A percentile compares a stretch with the other conserved stretches of the same genome.
Evolutionary conservation across 441 rosid genomes (phyloP).

Genomic region (Populus hybrid): DNA sequence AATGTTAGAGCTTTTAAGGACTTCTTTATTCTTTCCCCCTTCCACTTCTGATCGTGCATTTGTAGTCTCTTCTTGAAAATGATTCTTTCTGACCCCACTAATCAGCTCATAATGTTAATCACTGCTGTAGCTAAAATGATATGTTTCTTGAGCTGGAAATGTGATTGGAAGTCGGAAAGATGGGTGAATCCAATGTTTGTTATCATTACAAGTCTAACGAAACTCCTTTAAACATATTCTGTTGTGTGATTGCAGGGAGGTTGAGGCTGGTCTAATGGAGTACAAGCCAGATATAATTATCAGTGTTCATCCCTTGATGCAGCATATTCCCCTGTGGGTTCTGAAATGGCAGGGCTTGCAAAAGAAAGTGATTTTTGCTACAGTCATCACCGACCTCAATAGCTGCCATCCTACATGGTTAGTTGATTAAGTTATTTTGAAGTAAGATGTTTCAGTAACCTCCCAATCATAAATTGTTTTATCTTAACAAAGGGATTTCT

Average conservation of each 20-base stretch:
- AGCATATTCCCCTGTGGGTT: slow-evolving; percentile 91
- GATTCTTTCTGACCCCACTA: neutral
- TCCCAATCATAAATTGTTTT: neutral
- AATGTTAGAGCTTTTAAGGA: neutral
- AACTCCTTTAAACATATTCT: slow-evolving; percentile 4
- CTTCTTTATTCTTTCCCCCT: neutral
- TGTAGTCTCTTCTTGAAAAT: neutral
- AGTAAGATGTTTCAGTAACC: neutral
- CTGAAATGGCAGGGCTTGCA: slow-evolving; percentile 97
- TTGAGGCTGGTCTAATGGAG: slow-evolving; percentile 94
- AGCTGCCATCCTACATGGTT: slow-evolving; percentile 95
- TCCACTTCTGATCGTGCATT: neutral
- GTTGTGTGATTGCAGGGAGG: slow-evolving; percentile 53
- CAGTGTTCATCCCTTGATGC: slow-evolving; percentile 97
- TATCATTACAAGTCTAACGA: neutral
- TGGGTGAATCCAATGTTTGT: neutral
- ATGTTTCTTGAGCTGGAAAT: slow-evolving; percentile 1
- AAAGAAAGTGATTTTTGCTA: slow-evolving; percentile 82
- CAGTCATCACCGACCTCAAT: slow-evolving; percentile 92
- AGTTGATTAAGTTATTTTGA: slow-evolving; percentile 15
- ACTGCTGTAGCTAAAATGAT: slow-evolving; percentile 9
- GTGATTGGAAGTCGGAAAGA: slow-evolving; percentile 1
- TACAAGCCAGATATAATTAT: slow-evolving; percentile 94
- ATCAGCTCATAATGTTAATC: slow-evolving; percentile 4
- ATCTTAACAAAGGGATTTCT: slow-evolving; percentile 8